Evolutionary conservation across 1,284 basidiomycete species (phyloP).

Genomic region (Cutaneotrichosporon cyanovorans): DNA sequence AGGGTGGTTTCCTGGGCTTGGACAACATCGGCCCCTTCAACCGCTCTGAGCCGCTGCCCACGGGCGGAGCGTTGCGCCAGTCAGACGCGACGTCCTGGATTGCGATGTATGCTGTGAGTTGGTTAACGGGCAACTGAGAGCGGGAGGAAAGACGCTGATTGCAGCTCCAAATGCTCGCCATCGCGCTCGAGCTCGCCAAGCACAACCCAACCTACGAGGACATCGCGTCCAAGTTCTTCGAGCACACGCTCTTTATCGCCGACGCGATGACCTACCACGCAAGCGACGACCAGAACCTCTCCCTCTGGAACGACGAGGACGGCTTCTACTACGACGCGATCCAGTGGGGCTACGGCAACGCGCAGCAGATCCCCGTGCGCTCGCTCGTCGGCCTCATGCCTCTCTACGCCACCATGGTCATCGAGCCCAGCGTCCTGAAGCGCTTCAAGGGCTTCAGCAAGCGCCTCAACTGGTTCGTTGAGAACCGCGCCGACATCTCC

Average conservation of each 20-base stretch:
- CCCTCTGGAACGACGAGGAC: conserved; percentile 91
- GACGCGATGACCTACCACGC: conserved; percentile 91
- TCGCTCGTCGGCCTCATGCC: conserved; percentile 93
- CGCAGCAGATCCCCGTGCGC: conserved; percentile 82
- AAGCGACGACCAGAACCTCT: conserved; percentile 65
- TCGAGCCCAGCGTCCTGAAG: conserved; percentile 82
- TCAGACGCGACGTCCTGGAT: conserved; percentile 99
- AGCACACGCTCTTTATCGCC: conserved; percentile 93
- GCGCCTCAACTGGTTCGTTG: conserved; percentile 93
- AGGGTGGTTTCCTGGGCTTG: conserved; percentile 93
- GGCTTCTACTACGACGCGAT: conserved; percentile 98
- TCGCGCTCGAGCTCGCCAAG: conserved; percentile 93
- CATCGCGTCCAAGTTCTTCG: conserved; percentile 81
- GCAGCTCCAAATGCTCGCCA: conserved; percentile 64
- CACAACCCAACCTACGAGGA: conserved; percentile 97
- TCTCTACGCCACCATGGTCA: conserved; percentile 84
- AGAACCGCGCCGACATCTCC: conserved; percentile 80
- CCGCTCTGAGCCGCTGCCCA: conserved; percentile 91
- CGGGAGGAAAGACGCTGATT: conserved; percentile 1
- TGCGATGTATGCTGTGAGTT: conserved; percentile 84
- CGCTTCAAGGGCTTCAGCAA: conserved; percentile 97
- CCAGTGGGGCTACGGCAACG: conserved; percentile 71
- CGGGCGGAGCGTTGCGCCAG: conserved; percentile 83
- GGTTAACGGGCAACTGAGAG: no score
- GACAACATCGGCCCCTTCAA: conserved; percentile 99